Percentiles rank a stretch among this genome's conserved stretches.
These are phyloP conservation scores for Trichaptum fuscoviolaceum DNA, from an alignment of 768 basidiomycete species.

Conservation along the genomic window DNA sequence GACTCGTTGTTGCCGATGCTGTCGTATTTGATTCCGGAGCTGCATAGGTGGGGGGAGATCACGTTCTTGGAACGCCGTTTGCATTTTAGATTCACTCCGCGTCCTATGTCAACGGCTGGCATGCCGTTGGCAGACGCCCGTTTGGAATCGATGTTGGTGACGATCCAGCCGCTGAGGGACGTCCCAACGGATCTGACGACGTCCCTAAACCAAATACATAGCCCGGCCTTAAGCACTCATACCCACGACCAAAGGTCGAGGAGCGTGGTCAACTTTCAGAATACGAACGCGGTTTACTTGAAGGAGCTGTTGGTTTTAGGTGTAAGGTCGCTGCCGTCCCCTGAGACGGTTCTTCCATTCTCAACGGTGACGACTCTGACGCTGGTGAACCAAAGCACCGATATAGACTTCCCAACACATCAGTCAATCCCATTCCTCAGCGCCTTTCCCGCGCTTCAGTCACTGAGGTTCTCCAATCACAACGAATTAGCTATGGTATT, in stretches of 20 bases:
- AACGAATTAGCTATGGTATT: slow-evolving; percentile 46
- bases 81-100: slow-evolving; percentile 23
- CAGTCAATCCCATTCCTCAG: slow-evolving; percentile 45
- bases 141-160: slow-evolving; percentile 5
- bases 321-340: slow-evolving; percentile 44
- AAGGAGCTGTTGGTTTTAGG: slow-evolving; percentile 29
- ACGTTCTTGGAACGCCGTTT: slow-evolving; percentile 33
- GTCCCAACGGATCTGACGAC: slow-evolving; percentile 7
- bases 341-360: slow-evolving; percentile 39
- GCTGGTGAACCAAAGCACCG: neutral
- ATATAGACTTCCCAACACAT: neutral
- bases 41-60: slow-evolving; percentile 56
- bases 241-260: neutral
- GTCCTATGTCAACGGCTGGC: slow-evolving; percentile 11
- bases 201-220: slow-evolving; percentile 13
- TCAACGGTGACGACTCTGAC: neutral
- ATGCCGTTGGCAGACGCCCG: slow-evolving; percentile 14
- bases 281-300: slow-evolving; percentile 32
- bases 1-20: slow-evolving; percentile 44
- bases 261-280: slow-evolving; percentile 12
- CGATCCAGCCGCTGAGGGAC: slow-evolving; percentile 11
- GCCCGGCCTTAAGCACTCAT: neutral
- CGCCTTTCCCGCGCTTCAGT: slow-evolving; percentile 54
- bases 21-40: slow-evolving; percentile 51
- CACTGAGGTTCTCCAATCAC: slow-evolving; percentile 38